A percentile compares a stretch with the other conserved stretches of the same genome.
Evolutionary conservation across 768 basidiomycete species (phyloP).

Genomic region (Tricholoma furcatifolium): DNA sequence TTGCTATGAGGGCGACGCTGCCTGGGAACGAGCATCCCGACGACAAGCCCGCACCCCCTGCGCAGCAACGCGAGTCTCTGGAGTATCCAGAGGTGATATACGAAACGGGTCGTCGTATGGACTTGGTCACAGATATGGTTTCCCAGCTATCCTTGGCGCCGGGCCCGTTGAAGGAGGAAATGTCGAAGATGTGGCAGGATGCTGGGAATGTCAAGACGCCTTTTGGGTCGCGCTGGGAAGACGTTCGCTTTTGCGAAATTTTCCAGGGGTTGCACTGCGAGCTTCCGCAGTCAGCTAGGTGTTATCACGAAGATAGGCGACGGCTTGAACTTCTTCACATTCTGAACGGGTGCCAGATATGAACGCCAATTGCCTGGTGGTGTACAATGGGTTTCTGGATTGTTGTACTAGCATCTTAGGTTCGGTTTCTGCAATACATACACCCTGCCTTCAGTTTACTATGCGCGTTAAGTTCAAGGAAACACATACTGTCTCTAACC

Average conservation of each 20-base stretch:
- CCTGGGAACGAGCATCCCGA: background rate
- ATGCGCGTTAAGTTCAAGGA: too few relatives aligned
- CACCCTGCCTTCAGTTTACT: too few relatives aligned
- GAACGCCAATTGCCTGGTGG: too few relatives aligned
- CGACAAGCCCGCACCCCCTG: background rate
- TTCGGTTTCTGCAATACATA: too few relatives aligned
- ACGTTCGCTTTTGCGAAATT: background rate
- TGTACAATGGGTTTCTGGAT: too few relatives aligned
- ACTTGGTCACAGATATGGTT: conserved; percentile 1
- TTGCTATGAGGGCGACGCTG: background rate
- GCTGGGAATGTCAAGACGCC: background rate
- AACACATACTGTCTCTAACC: too few relatives aligned
- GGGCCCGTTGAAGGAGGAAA: background rate
- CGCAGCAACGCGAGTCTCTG: background rate
- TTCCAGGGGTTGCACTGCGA: background rate
- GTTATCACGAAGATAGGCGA: background rate
- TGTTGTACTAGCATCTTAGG: too few relatives aligned
- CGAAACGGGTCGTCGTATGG: background rate
- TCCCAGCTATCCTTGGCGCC: background rate
- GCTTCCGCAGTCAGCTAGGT: background rate
- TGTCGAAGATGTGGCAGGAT: conserved; percentile 1
- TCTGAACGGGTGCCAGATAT: background rate
- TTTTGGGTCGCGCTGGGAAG: background rate
- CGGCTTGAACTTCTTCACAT: background rate
- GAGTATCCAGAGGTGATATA: background rate